Evolutionary conservation across 192 early-diverging fungal species (phyloP).

Genomic region (Dissophora ornata): DNA sequence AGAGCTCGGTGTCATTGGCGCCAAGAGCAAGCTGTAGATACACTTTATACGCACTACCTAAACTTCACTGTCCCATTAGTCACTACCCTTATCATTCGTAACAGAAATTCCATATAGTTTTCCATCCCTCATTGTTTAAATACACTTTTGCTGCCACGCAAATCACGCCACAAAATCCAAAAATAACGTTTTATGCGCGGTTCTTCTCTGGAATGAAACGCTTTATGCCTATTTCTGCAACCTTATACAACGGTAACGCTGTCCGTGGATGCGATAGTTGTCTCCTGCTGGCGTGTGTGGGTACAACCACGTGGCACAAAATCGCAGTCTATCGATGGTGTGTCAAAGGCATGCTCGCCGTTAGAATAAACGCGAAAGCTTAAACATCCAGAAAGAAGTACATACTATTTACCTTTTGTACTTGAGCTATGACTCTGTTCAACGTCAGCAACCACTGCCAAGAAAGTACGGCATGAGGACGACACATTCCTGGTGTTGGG

Average conservation of each 20-base stretch:
- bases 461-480: slow-evolving; percentile 14
- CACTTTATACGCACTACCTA: background rate
- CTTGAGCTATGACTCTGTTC: slow-evolving; percentile 66
- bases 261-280: slow-evolving; percentile 32
- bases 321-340: slow-evolving; percentile 47
- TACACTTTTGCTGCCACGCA: no score
- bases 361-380: background rate
- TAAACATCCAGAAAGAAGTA: background rate
- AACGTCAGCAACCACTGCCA: slow-evolving; percentile 65
- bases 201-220: slow-evolving; percentile 54
- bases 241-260: slow-evolving; percentile 23
- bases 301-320: slow-evolving; percentile 59
- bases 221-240: slow-evolving; percentile 47
- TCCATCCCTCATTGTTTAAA: background rate
- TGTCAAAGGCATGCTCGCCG: background rate
- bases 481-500: slow-evolving; percentile 20
- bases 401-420: slow-evolving; percentile 62
- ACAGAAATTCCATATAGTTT: no score
- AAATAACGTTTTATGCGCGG: slow-evolving; percentile 11
- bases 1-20: slow-evolving; percentile 48
- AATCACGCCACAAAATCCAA: no score
- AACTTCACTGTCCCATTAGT: background rate
- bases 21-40: slow-evolving; percentile 51
- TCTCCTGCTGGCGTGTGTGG: slow-evolving; percentile 4
- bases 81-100: no score